These are phyloP conservation scores for Sistotremastrum suecicum DNA, from an alignment of 768 basidiomycete genomes.

Conservation along the genomic window DNA sequence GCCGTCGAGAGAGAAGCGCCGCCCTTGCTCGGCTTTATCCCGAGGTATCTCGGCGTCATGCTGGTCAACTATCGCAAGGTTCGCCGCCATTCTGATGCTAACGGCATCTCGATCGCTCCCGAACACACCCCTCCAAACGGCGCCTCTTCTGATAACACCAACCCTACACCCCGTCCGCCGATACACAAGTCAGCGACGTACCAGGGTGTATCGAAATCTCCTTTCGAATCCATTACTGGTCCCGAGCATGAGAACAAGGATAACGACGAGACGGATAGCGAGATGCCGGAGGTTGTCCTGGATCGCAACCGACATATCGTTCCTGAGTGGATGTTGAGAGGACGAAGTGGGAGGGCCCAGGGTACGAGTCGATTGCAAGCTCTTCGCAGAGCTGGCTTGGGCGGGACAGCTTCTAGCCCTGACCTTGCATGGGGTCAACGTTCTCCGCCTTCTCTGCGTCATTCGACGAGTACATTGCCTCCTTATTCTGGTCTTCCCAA, in stretches of 20 bases:
- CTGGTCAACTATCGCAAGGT: conserved; percentile 89
- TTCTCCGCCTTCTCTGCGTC: too few species aligned
- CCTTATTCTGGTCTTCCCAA: conserved; percentile 24
- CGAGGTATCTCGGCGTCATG: conserved; percentile 98
- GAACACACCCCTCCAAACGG: conserved; percentile 5
- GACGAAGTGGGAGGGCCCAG: conserved; percentile 32
- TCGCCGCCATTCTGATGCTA: conserved; percentile 10
- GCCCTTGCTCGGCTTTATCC: conserved; percentile 84
- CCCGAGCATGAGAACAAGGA: conserved; percentile 24
- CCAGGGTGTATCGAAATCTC: not conserved
- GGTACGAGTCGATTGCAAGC: conserved; percentile 26
- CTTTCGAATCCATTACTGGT: not conserved
- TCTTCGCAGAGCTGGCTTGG: conserved; percentile 27
- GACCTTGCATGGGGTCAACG: conserved; percentile 27
- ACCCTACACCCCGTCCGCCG: conserved; percentile 11
- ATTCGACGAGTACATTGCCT: too few species aligned
- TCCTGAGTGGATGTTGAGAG: conserved; percentile 77
- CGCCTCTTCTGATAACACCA: not conserved
- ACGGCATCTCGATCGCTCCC: conserved; percentile 6
- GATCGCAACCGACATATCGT: conserved; percentile 94
- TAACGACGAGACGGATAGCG: conserved; percentile 46
- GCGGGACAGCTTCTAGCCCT: conserved; percentile 56
- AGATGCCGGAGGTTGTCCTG: conserved; percentile 88
- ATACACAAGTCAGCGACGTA: conserved; percentile 17
- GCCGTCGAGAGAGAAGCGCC: conserved; percentile 90